Evolutionary conservation across 345 rosid genomes (phyloP), one percentile per base, ranked within the genome.

Genomic region (Citrus hindsii): DNA sequence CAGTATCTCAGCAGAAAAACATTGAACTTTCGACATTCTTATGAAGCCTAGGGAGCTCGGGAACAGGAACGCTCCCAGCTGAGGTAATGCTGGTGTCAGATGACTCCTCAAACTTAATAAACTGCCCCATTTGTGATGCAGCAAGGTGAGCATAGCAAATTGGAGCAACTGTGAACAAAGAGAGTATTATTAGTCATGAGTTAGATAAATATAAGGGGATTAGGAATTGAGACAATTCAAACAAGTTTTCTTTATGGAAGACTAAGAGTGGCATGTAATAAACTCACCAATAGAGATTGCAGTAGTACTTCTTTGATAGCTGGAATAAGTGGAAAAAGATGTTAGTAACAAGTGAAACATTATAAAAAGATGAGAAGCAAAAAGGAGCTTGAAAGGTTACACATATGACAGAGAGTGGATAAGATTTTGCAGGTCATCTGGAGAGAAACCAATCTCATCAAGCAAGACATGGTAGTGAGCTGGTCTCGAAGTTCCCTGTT

Each of bases 61-160:
- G 91, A 24, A 91, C 76, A 0, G 85, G 82, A 40, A 75, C 35
- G 60, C 76, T 33, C 14, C 89, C 88, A 1, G 74, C 77, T 1
- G 87, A 74, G 62, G 84, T 63, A 27, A 60, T 18, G 79, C 85
- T 81, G 72, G 88, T 84, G 73, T 89, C 97, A 4, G 88, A 79
- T 6, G 77, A 75, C 37, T 89, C 97, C 74, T 92, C 98, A 22
- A 91, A 85, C 85, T 91, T 93, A 14, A 86, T 51, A 85, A 92
- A 94, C 75, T 96, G 97, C 10, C 86, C 88, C 85, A 92, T 77
- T 68, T 96, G 99, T 24, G 77, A 78, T 38, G 97, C 97, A 25
- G 97, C 98, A 4, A 89, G 97, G 82, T 96, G 99, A 32, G 99
- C 98, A 8, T 94, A 94, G 40, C 91, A 87, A 69, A 96, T 85